Conservation (phyloP, 2,329 filamentous ascomycete genomes). For the Penicillium sp. region DNA sequence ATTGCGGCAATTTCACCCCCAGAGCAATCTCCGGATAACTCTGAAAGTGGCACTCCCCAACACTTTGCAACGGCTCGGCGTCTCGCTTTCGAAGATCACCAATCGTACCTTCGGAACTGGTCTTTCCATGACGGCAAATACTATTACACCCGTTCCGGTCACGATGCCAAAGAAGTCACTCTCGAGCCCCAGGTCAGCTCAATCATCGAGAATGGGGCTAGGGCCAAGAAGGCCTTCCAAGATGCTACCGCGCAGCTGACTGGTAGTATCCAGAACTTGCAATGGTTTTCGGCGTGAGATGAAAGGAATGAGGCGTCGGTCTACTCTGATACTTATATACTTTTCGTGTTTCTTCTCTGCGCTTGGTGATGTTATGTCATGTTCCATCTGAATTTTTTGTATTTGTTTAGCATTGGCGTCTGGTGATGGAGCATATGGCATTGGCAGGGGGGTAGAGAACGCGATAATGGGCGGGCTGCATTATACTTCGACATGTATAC, state of each 20-base stretch:
- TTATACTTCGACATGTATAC: no score
- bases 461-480: no score
- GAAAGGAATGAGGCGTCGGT: no score
- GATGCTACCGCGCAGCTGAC: conserved; percentile 24
- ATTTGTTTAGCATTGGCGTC: neutral
- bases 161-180: conserved; percentile 45
- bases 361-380: no score
- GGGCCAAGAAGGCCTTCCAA: conserved; percentile 20
- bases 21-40: neutral
- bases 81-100: conserved; percentile 44
- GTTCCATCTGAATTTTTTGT: no score
- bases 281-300: conserved; percentile 2
- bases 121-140: conserved; percentile 44
- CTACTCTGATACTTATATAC: no score
- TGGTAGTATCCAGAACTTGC: conserved; percentile 16
- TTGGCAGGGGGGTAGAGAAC: neutral
- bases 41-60: conserved; percentile 21
- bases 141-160: conserved; percentile 46
- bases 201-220: conserved; percentile 20
- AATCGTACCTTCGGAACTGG: conserved; percentile 50
- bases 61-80: conserved; percentile 22
- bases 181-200: conserved; percentile 32
- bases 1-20: conserved; percentile 9
- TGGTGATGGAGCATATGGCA: neutral
- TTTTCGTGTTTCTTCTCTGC: no score